Evolutionary conservation across 108 stramenopile genomes (phyloP).

Genomic region (Cyclotella cryptica): DNA sequence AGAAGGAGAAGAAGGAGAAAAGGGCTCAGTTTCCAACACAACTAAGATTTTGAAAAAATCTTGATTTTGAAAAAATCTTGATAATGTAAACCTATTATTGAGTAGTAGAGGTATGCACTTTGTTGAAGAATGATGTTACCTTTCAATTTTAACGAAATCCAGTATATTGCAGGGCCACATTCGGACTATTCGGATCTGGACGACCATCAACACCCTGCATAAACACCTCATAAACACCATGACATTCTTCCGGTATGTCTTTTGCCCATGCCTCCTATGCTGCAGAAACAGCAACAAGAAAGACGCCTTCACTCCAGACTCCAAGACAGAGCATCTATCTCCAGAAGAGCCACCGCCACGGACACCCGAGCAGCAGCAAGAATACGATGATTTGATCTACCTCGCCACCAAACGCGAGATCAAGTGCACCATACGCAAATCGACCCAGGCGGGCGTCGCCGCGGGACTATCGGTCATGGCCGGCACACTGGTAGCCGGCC

Average conservation of each 20-base stretch:
- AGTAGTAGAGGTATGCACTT: too few species aligned
- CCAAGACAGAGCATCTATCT: slow-evolving; percentile 11
- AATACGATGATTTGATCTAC: slow-evolving; percentile 39
- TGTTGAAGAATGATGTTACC: too few species aligned
- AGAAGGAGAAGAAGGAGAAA: too few species aligned
- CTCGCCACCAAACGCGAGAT: slow-evolving; percentile 39
- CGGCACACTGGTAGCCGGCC: slow-evolving; percentile 41
- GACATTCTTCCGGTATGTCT: slow-evolving; percentile 22
- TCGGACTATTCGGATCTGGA: too few species aligned
- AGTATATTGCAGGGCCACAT: too few species aligned
- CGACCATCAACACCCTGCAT: too few species aligned
- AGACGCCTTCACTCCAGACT: background rate
- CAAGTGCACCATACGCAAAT: slow-evolving; percentile 34
- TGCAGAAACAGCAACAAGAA: slow-evolving; percentile 5
- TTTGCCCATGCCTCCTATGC: slow-evolving; percentile 28
- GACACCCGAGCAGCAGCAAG: slow-evolving; percentile 18
- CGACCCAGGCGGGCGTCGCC: slow-evolving; percentile 40
- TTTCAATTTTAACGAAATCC: too few species aligned
- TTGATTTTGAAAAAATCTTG: too few species aligned
- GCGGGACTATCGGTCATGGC: slow-evolving; percentile 49
- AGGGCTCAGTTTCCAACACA: too few species aligned
- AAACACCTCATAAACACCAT: background rate
- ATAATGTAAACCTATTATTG: too few species aligned
- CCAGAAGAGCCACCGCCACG: slow-evolving; percentile 10
- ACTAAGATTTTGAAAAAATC: too few species aligned